phyloP scores from a whole-genome alignment of 2,329 filamentous ascomycete species.

The Cordyceps militaris region DNA sequence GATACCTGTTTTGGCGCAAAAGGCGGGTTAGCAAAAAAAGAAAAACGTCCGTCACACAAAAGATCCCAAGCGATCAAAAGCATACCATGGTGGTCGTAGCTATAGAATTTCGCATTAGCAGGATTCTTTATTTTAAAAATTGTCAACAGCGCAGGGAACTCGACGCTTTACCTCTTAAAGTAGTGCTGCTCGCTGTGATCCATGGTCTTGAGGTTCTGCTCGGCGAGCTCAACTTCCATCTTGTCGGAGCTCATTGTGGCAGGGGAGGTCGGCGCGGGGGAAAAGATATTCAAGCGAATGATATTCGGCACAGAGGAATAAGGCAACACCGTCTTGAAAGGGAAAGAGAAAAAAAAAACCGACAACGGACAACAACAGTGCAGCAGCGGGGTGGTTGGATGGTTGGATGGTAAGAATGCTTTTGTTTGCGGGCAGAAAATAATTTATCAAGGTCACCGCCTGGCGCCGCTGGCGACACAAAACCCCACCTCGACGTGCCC shows the following conservation, averaged over 20 bases:
- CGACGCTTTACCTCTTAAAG: slow-evolving; percentile 75
- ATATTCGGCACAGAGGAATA: not conserved
- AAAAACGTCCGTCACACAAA: not conserved
- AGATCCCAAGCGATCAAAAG: slow-evolving; percentile 10
- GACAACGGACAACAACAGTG: slow-evolving; percentile 1
- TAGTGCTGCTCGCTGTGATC: slow-evolving; percentile 97
- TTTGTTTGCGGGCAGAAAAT: slow-evolving; percentile 24
- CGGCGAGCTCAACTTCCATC: slow-evolving; percentile 54
- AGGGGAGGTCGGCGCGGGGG: not conserved
- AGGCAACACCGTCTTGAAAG: not conserved
- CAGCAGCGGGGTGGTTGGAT: slow-evolving; percentile 8
- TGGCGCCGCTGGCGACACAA: slow-evolving; percentile 5
- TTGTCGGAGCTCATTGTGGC: slow-evolving; percentile 41
- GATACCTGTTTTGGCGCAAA: slow-evolving; percentile 55
- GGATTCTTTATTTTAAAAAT: slow-evolving; percentile 12
- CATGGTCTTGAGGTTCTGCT: slow-evolving; percentile 62
- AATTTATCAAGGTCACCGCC: slow-evolving; percentile 24
- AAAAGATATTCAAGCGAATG: not conserved
- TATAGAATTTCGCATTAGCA: slow-evolving; percentile 38
- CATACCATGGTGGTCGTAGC: slow-evolving; percentile 95
- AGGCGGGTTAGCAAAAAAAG: not conserved
- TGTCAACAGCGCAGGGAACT: not conserved
- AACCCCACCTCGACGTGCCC: slow-evolving; percentile 11
- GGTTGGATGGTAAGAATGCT: not conserved
- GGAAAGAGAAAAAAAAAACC: not conserved